These are phyloP conservation scores for Suhomyces kunorum DNA, from an alignment of 1,139 yeast species.

Conservation along the genomic window DNA sequence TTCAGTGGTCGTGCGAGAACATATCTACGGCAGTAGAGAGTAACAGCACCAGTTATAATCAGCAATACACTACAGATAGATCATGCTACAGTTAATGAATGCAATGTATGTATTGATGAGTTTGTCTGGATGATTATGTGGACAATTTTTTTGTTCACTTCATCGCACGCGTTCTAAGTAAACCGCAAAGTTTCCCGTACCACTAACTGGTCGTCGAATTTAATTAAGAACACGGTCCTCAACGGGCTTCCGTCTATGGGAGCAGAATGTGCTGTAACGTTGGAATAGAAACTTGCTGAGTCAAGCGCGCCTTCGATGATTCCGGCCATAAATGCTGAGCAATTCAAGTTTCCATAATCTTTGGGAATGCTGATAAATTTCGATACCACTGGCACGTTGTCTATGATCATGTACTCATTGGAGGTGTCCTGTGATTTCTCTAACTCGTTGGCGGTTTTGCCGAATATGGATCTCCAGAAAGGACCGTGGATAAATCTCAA, in stretches of 20 bases:
- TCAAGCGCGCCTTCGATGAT: conserved; percentile 88
- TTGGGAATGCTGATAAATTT: conserved; percentile 78
- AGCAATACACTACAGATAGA: no score
- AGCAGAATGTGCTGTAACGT: conserved; percentile 86
- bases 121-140: not conserved
- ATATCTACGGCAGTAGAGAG: not conserved
- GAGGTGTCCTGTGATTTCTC: conserved; percentile 83
- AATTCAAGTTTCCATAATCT: conserved; percentile 76
- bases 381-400: conserved; percentile 74
- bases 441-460: conserved; percentile 79
- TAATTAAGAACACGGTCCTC: conserved; percentile 81
- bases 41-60: not conserved
- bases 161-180: no score
- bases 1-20: conserved; percentile 9
- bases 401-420: conserved; percentile 85
- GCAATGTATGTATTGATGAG: not conserved
- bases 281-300: conserved; percentile 75
- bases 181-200: conserved; percentile 49
- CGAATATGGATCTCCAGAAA: conserved; percentile 83
- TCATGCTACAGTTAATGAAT: not conserved
- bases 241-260: conserved; percentile 63
- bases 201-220: conserved; percentile 63
- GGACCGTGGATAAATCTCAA: conserved; percentile 81
- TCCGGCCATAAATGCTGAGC: conserved; percentile 89
- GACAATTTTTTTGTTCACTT: no score